Conservation (phyloP, 108 stramenopile genomes). For the Phaeodactylum tricornutum region DNA sequence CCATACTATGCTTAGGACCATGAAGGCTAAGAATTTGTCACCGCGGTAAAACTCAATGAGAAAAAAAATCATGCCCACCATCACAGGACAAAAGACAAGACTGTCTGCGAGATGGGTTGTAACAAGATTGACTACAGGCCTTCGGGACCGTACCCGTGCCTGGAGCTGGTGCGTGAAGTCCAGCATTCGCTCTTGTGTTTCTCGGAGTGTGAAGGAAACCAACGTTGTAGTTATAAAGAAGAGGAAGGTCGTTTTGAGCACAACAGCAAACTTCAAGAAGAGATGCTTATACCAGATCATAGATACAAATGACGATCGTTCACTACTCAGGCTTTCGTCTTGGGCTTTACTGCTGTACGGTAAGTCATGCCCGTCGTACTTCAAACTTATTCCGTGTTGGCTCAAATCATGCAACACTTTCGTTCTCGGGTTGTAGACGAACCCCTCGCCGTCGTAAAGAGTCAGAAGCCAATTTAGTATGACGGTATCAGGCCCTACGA, state of each 20-base stretch:
- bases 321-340: no score
- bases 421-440: slow-evolving; percentile 29
- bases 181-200: slow-evolving; percentile 97
- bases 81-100: slow-evolving; percentile 87
- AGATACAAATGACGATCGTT: no score
- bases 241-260: slow-evolving; percentile 76
- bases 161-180: slow-evolving; percentile 83
- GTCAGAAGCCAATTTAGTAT: slow-evolving; percentile 63
- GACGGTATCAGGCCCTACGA: slow-evolving; percentile 56
- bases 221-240: slow-evolving; percentile 88
- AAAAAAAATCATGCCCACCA: slow-evolving; percentile 92
- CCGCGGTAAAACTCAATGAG: slow-evolving; percentile 85
- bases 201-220: slow-evolving; percentile 81
- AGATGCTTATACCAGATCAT: not conserved
- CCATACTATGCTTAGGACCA: slow-evolving; percentile 86
- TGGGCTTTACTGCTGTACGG: no score
- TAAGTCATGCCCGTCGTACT: no score
- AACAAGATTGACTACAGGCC: slow-evolving; percentile 49
- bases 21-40: slow-evolving; percentile 85
- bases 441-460: slow-evolving; percentile 20
- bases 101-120: slow-evolving; percentile 60
- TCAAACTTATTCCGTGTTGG: no score
- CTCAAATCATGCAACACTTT: slow-evolving; percentile 16
- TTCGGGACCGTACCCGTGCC: slow-evolving; percentile 33
- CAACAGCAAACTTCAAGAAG: slow-evolving; percentile 15